Conservation (phyloP, 257 asterid genomes). For the Lycium barbarum region DNA sequence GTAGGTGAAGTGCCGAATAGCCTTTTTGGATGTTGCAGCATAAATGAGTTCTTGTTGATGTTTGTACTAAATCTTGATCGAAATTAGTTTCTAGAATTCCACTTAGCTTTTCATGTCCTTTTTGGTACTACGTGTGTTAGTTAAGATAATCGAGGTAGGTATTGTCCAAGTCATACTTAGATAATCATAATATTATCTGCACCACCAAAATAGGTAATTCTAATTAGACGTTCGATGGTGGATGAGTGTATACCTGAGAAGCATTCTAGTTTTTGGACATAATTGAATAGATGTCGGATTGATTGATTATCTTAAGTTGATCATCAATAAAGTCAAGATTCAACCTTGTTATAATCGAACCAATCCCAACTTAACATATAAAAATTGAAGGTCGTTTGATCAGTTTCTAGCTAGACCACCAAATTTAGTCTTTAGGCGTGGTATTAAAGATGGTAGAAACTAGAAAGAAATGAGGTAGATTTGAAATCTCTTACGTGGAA, state of each 20-base stretch:
- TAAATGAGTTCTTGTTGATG: background rate
- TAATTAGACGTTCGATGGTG: background rate
- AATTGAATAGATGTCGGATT: background rate
- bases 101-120: background rate
- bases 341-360: background rate
- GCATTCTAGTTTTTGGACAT: background rate
- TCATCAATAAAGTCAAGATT: background rate
- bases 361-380: background rate
- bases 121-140: background rate
- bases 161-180: background rate
- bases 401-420: constrained; percentile 7
- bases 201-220: background rate
- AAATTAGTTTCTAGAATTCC: background rate
- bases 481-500: background rate
- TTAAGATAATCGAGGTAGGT: background rate
- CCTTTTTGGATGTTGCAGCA: background rate
- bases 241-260: background rate
- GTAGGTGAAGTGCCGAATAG: background rate
- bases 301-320: background rate
- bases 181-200: background rate
- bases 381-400: background rate
- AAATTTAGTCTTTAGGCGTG: background rate
- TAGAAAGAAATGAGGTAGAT: constrained; percentile 11
- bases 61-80: background rate
- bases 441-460: background rate